These are phyloP conservation scores for Fraxinus ornus DNA, from an alignment of 305 asterid genomes.

Conservation along the genomic window DNA sequence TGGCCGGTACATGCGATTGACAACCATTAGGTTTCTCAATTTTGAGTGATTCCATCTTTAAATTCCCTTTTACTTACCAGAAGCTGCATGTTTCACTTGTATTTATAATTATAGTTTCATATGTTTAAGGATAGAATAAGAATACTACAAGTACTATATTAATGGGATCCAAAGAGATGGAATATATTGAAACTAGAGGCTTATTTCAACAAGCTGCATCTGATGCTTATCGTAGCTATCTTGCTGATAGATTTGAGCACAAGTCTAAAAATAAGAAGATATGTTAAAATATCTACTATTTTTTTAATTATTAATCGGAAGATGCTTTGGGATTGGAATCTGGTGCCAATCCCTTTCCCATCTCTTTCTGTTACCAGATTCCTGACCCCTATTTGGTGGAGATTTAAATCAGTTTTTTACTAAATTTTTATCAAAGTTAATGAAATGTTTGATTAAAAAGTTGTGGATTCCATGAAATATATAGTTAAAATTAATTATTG, in stretches of 20 bases:
- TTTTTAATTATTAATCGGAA: background rate
- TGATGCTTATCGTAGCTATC: background rate
- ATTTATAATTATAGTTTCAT: background rate
- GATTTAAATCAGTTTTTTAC: too few relatives aligned
- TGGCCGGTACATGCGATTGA: background rate
- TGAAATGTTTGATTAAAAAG: too few relatives aligned
- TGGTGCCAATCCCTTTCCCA: constrained; percentile 14
- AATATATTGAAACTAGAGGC: background rate
- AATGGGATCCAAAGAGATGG: background rate
- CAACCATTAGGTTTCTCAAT: background rate
- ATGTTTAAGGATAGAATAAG: background rate
- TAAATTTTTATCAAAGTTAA: too few relatives aligned
- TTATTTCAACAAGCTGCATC: background rate
- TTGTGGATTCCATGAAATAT: too few relatives aligned
- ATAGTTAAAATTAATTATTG: too few relatives aligned
- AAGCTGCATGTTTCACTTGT: background rate
- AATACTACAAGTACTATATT: background rate
- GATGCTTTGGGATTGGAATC: constrained; percentile 14
- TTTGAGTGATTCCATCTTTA: background rate
- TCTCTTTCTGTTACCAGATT: constrained; percentile 19
- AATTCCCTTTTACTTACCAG: background rate
- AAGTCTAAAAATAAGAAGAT: background rate
- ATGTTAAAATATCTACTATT: background rate
- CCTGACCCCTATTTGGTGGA: background rate
- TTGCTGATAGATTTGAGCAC: background rate